These are phyloP conservation scores for Biscogniauxia marginata DNA, from an alignment of 2,329 filamentous ascomycete genomes.

Conservation along the genomic window DNA sequence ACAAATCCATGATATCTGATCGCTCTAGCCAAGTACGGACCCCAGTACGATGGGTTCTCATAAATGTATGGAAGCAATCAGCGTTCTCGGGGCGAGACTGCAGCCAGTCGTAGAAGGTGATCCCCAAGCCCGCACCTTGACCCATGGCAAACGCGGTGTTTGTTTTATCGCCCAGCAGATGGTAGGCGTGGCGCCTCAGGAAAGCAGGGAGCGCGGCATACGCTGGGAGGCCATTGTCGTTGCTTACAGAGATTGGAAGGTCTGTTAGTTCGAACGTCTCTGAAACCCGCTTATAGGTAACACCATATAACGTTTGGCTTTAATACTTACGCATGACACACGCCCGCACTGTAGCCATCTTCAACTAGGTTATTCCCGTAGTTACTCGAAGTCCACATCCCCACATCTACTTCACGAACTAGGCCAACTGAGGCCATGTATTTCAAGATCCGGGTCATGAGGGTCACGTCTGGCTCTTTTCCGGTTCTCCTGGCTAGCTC, in stretches of 20 bases:
- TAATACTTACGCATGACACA: constrained; percentile 13
- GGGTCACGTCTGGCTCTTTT: constrained; percentile 9
- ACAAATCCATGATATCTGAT: background rate
- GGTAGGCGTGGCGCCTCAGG: constrained; percentile 11
- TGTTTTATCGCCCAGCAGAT: constrained; percentile 3
- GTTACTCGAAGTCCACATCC: constrained; percentile 15
- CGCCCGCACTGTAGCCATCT: constrained; percentile 12
- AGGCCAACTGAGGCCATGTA: constrained; percentile 14
- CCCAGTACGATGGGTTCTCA: background rate
- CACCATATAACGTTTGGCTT: too few relatives aligned
- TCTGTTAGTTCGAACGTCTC: background rate
- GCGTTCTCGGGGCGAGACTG: constrained; percentile 15
- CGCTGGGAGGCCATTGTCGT: constrained; percentile 10
- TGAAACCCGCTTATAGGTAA: too few relatives aligned
- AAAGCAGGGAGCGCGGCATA: constrained; percentile 12
- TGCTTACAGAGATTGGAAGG: background rate
- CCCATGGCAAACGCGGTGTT: constrained; percentile 16
- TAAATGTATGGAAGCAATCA: constrained; percentile 8
- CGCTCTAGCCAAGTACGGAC: background rate
- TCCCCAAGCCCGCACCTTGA: constrained; percentile 11
- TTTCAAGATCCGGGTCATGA: constrained; percentile 12
- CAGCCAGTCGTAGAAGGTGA: constrained; percentile 17
- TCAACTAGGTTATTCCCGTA: constrained; percentile 16
- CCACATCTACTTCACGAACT: constrained; percentile 11
- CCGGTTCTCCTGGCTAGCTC: constrained; percentile 12